These are phyloP conservation scores for Aspergillus neoniger DNA, from an alignment of 2,329 filamentous ascomycete species.

Conservation along the genomic window DNA sequence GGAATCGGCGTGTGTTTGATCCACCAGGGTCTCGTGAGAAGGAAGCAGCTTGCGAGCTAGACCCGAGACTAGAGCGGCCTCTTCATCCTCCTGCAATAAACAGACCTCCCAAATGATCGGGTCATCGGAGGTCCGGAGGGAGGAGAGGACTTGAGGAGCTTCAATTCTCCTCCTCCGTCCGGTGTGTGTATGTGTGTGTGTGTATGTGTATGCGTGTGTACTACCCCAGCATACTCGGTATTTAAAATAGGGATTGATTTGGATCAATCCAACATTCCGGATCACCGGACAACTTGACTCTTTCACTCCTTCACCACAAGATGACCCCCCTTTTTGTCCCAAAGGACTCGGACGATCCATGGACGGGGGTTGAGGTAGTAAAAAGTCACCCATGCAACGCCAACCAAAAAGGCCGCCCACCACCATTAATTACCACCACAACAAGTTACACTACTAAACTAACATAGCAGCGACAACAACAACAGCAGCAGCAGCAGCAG, in stretches of 20 bases:
- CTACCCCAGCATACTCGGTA: slow-evolving; percentile 4
- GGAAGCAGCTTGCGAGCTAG: background rate
- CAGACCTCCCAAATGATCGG: background rate
- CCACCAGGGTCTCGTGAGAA: slow-evolving; percentile 22
- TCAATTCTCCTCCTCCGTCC: too few species aligned
- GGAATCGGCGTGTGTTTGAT: slow-evolving; percentile 17
- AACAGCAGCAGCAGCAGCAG: background rate
- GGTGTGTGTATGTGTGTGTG: too few species aligned
- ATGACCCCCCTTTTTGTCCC: background rate
- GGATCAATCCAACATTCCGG: slow-evolving; percentile 3
- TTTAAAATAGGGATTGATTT: background rate
- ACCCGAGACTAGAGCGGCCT: background rate
- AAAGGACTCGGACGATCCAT: slow-evolving; percentile 8
- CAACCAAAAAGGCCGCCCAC: slow-evolving; percentile 1
- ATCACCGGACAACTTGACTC: background rate
- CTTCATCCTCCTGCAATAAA: slow-evolving; percentile 1
- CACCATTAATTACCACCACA: background rate
- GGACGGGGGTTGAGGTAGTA: slow-evolving; percentile 4
- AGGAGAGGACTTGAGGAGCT: background rate
- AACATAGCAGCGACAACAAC: background rate
- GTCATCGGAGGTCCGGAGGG: background rate
- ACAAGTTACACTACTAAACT: background rate
- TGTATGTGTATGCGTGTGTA: background rate
- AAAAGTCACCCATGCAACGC: slow-evolving; percentile 7
- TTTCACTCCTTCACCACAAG: background rate